These are phyloP conservation scores for Usnea hakonensis DNA, from an alignment of 495 filamentous ascomycete species.

Conservation along the genomic window DNA sequence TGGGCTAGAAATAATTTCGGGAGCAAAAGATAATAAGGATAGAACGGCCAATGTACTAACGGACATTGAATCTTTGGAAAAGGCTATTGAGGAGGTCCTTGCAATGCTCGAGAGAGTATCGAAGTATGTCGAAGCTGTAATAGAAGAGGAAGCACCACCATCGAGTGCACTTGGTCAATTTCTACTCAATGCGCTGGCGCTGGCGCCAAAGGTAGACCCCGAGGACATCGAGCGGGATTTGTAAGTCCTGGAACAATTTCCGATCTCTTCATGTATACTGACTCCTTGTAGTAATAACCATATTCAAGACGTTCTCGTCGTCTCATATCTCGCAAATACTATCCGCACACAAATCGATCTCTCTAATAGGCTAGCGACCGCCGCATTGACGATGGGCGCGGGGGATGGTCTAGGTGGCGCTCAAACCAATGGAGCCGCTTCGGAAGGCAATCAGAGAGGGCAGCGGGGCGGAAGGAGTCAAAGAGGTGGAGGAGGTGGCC, in stretches of 20 bases:
- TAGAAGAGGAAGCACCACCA: constrained; percentile 59
- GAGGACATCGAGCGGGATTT: constrained; percentile 91
- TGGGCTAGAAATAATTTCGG: constrained; percentile 77
- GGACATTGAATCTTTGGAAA: constrained; percentile 81
- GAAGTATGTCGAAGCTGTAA: constrained; percentile 79
- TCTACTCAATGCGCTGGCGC: constrained; percentile 79
- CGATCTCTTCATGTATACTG: not conserved
- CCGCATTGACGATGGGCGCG: constrained; percentile 60
- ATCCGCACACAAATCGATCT: constrained; percentile 99
- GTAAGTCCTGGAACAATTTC: constrained; percentile 38
- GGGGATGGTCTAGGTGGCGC: constrained; percentile 32
- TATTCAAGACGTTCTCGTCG: constrained; percentile 94
- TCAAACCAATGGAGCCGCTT: constrained; percentile 24
- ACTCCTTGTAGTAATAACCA: constrained; percentile 72
- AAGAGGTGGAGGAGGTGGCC: constrained; percentile 20
- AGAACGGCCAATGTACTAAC: constrained; percentile 63
- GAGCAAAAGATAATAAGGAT: constrained; percentile 70
- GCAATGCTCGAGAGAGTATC: constrained; percentile 83
- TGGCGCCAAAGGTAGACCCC: constrained; percentile 88
- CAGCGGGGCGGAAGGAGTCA: constrained; percentile 43
- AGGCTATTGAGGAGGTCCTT: constrained; percentile 74
- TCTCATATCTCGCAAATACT: constrained; percentile 95
- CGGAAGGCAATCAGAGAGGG: constrained; percentile 38
- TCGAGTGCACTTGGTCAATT: constrained; percentile 88
- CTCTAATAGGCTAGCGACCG: constrained; percentile 84